phyloP scores from a whole-genome alignment of 345 rosid genomes.

The Euphorbia tirucalli region DNA sequence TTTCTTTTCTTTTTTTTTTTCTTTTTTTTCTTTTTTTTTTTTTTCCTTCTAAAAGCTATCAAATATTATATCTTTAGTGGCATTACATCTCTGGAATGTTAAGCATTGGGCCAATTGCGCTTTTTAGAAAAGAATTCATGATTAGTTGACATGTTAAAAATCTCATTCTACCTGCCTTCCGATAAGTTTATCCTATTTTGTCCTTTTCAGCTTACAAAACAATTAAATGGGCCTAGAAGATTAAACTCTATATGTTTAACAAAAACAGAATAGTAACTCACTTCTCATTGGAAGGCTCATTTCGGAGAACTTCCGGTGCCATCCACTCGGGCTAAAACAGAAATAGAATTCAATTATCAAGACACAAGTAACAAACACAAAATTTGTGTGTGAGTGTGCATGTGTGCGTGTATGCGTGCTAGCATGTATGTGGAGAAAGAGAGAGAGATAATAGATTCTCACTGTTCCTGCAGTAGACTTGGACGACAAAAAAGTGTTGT shows the following conservation, averaged over 20 bases:
- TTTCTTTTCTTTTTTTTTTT: not conserved
- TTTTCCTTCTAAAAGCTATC: not conserved
- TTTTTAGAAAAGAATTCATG: not conserved
- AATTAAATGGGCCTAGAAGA: not conserved
- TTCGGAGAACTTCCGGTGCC: conserved; percentile 99
- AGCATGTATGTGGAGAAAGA: not conserved
- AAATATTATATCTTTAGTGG: not conserved
- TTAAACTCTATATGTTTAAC: not conserved
- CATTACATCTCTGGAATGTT: not conserved
- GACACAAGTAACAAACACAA: conserved; percentile 1
- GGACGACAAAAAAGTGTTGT: conserved; percentile 92
- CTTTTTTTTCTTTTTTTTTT: not conserved
- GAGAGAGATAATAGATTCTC: conserved; percentile 21
- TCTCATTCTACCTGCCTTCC: not conserved
- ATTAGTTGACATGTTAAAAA: not conserved
- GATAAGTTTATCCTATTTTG: not conserved
- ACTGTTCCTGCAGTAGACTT: conserved; percentile 99
- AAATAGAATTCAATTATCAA: conserved; percentile 30
- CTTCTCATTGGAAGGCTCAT: conserved; percentile 95
- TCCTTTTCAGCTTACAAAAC: not conserved
- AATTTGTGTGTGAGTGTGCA: too few species aligned
- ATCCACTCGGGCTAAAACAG: conserved; percentile 94
- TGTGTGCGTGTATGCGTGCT: too few species aligned
- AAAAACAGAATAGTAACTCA: conserved; percentile 36
- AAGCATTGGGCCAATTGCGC: not conserved